These are phyloP conservation scores for Chalciporus chontae DNA, from an alignment of 768 basidiomycete genomes.

Conservation along the genomic window DNA sequence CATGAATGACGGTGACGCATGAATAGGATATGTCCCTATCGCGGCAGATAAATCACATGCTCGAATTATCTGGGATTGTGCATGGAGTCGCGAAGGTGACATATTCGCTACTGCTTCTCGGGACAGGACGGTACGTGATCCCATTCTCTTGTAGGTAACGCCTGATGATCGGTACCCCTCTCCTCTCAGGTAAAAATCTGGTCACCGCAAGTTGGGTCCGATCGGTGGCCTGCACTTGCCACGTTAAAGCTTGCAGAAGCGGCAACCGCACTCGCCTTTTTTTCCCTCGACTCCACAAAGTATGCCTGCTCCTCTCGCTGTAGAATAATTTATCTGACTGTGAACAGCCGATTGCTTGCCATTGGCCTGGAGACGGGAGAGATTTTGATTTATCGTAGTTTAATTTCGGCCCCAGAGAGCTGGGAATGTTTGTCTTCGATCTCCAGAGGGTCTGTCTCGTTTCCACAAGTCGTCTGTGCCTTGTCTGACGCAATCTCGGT, in stretches of 20 bases:
- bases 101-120: constrained; percentile 91
- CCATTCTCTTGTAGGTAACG: background rate
- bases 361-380: constrained; percentile 83
- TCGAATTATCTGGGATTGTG: constrained; percentile 95
- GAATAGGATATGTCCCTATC: constrained; percentile 55
- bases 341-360: constrained; percentile 56
- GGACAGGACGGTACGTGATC: constrained; percentile 76
- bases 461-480: background rate
- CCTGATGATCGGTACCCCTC: background rate
- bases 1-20: background rate
- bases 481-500: background rate
- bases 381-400: constrained; percentile 58
- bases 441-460: constrained; percentile 44
- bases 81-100: constrained; percentile 75
- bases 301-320: constrained; percentile 23
- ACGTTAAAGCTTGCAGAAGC: constrained; percentile 73
- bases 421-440: constrained; percentile 51
- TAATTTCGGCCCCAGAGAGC: constrained; percentile 24
- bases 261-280: constrained; percentile 78
- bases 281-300: constrained; percentile 40
- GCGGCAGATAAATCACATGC: constrained; percentile 81
- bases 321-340: background rate
- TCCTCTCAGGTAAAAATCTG: constrained; percentile 76
- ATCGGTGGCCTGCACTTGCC: constrained; percentile 52
- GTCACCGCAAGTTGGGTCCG: constrained; percentile 37